Percentiles rank a stretch among this genome's conserved stretches.
These are phyloP conservation scores for Huntiella abstrusa DNA, from an alignment of 2,329 filamentous ascomycete species.

Conservation along the genomic window DNA sequence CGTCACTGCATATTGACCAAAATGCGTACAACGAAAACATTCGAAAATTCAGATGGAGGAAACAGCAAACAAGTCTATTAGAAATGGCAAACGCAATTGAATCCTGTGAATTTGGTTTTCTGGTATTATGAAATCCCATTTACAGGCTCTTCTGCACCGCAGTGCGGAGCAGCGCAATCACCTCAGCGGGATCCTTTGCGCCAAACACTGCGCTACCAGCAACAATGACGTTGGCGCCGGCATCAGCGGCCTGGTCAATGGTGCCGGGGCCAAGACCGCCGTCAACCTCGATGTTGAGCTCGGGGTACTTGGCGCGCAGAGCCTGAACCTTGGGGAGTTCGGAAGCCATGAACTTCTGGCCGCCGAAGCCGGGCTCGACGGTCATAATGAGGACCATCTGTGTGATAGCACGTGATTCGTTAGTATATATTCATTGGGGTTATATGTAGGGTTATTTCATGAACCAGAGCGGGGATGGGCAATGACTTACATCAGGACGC, in stretches of 20 bases:
- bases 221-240: constrained; percentile 94
- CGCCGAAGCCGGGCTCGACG: constrained; percentile 89
- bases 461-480: not conserved
- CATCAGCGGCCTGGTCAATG: constrained; percentile 84
- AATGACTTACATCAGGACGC: constrained; percentile 60
- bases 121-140: not conserved
- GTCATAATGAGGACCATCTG: constrained; percentile 99
- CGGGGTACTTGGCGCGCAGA: constrained; percentile 65
- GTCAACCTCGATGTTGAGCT: constrained; percentile 94
- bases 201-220: constrained; percentile 93
- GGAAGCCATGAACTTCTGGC: constrained; percentile 95
- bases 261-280: constrained; percentile 76
- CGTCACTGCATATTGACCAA: not conserved
- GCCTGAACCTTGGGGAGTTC: constrained; percentile 86
- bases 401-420: constrained; percentile 9
- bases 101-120: not conserved
- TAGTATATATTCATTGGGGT: not conserved
- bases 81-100: too few relatives aligned
- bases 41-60: too few relatives aligned
- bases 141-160: constrained; percentile 45
- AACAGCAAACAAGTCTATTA: too few relatives aligned
- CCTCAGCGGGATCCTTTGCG: constrained; percentile 68
- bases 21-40: not conserved
- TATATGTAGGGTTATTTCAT: not conserved
- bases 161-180: constrained; percentile 64